phyloP scores from a whole-genome alignment of 2,329 filamentous ascomycete genomes.

The Colletotrichum musae region DNA sequence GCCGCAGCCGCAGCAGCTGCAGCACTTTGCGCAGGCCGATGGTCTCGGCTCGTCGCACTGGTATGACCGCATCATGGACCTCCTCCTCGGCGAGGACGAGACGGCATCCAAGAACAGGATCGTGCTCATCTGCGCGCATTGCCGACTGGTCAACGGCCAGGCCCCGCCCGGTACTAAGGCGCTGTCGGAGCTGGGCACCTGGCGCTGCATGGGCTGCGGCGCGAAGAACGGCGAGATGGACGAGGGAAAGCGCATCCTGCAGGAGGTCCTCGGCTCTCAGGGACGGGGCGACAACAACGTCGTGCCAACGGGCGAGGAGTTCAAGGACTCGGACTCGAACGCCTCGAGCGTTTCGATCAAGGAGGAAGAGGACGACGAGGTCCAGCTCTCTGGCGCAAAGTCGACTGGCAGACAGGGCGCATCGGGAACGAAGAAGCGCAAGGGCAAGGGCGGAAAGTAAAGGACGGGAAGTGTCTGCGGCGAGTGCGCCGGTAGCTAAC shows the following conservation, averaged over 20 bases:
- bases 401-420: slow-evolving; percentile 38
- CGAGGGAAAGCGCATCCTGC: slow-evolving; percentile 80
- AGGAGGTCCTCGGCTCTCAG: slow-evolving; percentile 67
- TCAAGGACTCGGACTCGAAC: slow-evolving; percentile 36
- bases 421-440: slow-evolving; percentile 38
- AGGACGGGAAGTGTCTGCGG: neutral
- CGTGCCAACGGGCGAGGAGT: slow-evolving; percentile 36
- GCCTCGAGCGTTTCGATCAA: slow-evolving; percentile 21
- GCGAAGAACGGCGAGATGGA: slow-evolving; percentile 86
- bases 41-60: slow-evolving; percentile 69
- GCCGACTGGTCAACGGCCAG: slow-evolving; percentile 93
- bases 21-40: slow-evolving; percentile 37
- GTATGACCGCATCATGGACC: slow-evolving; percentile 95
- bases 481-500: slow-evolving; percentile 14
- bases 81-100: slow-evolving; percentile 95
- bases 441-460: slow-evolving; percentile 40
- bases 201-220: slow-evolving; percentile 91
- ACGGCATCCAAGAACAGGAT: slow-evolving; percentile 92
- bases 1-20: slow-evolving; percentile 41
- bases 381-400: slow-evolving; percentile 17
- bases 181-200: slow-evolving; percentile 84
- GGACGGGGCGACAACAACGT: slow-evolving; percentile 34
- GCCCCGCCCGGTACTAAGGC: slow-evolving; percentile 88
- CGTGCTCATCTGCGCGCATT: slow-evolving; percentile 85
- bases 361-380: slow-evolving; percentile 28